A percentile compares a stretch with the other conserved stretches of the same genome.
Evolutionary conservation across 306 rosid species (phyloP).

Genomic region (Erythrophleum fordii): DNA sequence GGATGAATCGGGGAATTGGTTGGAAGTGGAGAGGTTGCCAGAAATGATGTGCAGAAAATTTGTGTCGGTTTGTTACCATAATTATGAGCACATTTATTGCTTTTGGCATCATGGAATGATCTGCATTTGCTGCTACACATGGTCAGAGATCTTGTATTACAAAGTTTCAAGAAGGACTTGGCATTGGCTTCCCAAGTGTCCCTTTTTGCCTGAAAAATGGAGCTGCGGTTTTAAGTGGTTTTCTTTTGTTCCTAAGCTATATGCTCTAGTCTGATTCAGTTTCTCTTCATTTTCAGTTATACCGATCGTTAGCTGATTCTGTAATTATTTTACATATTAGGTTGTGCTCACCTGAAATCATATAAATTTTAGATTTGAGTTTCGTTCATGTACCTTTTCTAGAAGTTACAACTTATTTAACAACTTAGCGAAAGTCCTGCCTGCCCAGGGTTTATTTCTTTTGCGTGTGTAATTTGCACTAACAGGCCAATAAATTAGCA

Average conservation of each 20-base stretch:
- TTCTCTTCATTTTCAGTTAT: neutral
- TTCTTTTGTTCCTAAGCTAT: slow-evolving; percentile 74
- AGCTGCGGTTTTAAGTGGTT: slow-evolving; percentile 92
- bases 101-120: slow-evolving; percentile 91
- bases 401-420: neutral
- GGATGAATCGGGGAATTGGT: slow-evolving; percentile 56
- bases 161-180: slow-evolving; percentile 72
- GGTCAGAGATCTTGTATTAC: slow-evolving; percentile 94
- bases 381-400: neutral
- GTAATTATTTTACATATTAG: neutral
- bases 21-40: slow-evolving; percentile 69
- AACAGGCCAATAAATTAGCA: neutral
- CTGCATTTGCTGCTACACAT: slow-evolving; percentile 84
- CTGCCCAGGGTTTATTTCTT: neutral
- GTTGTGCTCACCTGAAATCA: neutral
- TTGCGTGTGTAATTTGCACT: neutral
- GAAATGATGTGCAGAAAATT: slow-evolving; percentile 77
- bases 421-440: neutral
- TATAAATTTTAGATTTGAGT: slow-evolving; percentile 17
- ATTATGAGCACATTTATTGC: slow-evolving; percentile 90
- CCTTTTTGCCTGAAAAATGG: slow-evolving; percentile 76
- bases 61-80: slow-evolving; percentile 84
- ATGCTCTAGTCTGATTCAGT: slow-evolving; percentile 47
- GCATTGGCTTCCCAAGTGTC: slow-evolving; percentile 94
- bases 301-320: neutral